Evolutionary conservation across 2,329 filamentous ascomycete species (phyloP), one percentile per base, ranked within the genome.

Genomic region (Hortaea werneckii): DNA sequence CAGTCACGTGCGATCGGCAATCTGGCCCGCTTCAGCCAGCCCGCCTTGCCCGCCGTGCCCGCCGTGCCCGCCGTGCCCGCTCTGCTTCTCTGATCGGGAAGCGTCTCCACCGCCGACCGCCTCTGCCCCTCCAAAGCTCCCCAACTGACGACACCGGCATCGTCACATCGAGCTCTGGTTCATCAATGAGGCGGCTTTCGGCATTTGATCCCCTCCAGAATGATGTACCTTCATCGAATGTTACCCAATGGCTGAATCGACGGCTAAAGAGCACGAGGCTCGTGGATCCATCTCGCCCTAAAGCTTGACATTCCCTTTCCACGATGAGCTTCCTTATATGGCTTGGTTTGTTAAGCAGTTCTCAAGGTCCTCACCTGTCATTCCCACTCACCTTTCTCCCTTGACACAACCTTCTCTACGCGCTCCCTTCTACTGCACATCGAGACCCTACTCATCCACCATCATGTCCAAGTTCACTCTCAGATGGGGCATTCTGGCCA

Each of bases 401-500:
- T 35, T 35, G 4, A 35, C 9, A 35, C 9, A 9, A 3, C n/a
- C 32, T 35, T 27, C 13, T 41, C 39, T 30, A 29, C 29, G 26
- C 9, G 2, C 6, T 32, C 32, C 28, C 40, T 30, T 32, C 40
- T 12, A 6, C 27, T 11, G 29, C 27, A 39, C 37, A 39, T 39
- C 13, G 7, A 26, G 8, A 35, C 5, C 20, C 10, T 39, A 34
- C 11, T 11, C 28, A 10, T 44, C 41, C 41, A 13, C 48, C 30
- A 51, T 37, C 30, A 63, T 63, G 60, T 59, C 57, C 37, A 62
- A 61, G 39, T 63, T 58, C 50, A 56, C 61, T 42, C 51, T 63
- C 44, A 62, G 60, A 54, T 63, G 61, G 61, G 61, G 71, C 43
- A 73, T 74, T 50, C 65, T 73, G 27, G 71, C 69, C 7, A 73